Base-by-base conservation (phyloP, 345 rosid species). In the Ceriops zippeliana region DNA sequence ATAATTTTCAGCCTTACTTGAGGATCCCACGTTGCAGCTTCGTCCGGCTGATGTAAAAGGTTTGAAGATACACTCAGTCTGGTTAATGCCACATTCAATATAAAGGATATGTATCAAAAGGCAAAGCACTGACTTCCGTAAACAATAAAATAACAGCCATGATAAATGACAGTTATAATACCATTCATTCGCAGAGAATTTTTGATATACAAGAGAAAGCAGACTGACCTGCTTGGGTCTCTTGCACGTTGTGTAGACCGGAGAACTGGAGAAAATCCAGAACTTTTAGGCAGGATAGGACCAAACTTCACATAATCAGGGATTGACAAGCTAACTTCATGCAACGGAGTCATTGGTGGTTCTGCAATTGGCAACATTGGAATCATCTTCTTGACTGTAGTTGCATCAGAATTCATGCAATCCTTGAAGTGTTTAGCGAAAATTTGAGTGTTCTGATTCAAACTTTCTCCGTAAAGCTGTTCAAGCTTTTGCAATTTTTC, bases 331-430 rank as follows among this genome's bases (percentile, higher is more conserved):
- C 85, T 84, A 52, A 83, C 74, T 68, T 86, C 89, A 38, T 78
- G 84, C 76, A 74, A 65, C 62, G 90, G 90, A 74, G 86, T 84
- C 87, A 79, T 71, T 0, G 93, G 93, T 32, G 93, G 93, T 34
- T 86, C 93, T 15, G 86, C 87, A 34, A 84, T 86, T 0, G 93
- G 90, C 37, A 88, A 34, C 89, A 86, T 83, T 19, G 90, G 90
- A 47, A 81, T 70, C 54, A 69, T 82, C 75, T 83, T 88, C 74
- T 69, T 86, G 63, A 59, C 47, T 20, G 72, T n/a, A 24, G 66
- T 59, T 20, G 81, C 74, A 67, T 88, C 85, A 32, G 66, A 68
- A 53, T 68, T 84, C 73, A 84, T 62, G 67, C 87, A 86, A 61
- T 84, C 86, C 73, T 70, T 82, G 34, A 83, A 88, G 63, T 81